Evolutionary conservation across 805 yeast species (phyloP), one percentile per base, ranked within the genome.

Genomic region (Clavispora santaluciae): DNA sequence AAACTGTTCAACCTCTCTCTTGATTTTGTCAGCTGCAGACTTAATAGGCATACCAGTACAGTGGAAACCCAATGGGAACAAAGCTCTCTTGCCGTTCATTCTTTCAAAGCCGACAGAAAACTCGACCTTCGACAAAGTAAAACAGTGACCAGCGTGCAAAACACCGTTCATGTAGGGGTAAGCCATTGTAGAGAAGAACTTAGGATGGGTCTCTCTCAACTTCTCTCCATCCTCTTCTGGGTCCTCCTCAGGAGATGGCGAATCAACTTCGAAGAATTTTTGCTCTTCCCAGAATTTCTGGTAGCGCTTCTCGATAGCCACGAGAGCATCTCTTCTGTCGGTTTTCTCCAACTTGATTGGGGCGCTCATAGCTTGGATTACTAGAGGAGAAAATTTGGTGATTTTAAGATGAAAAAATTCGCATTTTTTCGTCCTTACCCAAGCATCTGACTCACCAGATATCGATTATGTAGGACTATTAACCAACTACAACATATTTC

Each of bases 161-260:
- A 86, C 93, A 72, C 99, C 99, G 66, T 93, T 93, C 97, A 91
- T 91, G 68, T 93, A 93, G 33, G 99, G 99, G 60, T 88, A 93
- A 9, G 99, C 98, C 96, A 93, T 90, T 37, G 95, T 83, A 18
- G 87, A 76, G 72, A 88, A 83, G 68, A 75, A 85, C 64, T 93
- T 93, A 42, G 98, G 98, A 63, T 83, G 74, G 56, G 80, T 75
- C 45, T 71, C 75, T 55, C 86, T 88, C 47, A 93, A 73, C 57
- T 84, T 87, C 37, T 83, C 95, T 22, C 69, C 64, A 46, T 65
- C 68, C 33, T 63, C 64, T 34, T 54, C 60, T 20, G 71, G 61
- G 39, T 56, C 69, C 53, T 86, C 95, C 36, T 79, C 84, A 35
- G 77, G 53, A 16, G 83, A 65, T 37, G 98, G 98, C 12, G 98